These are phyloP conservation scores for Zygosaccharomyces siamensis DNA, from an alignment of 805 yeast species.

Conservation along the genomic window DNA sequence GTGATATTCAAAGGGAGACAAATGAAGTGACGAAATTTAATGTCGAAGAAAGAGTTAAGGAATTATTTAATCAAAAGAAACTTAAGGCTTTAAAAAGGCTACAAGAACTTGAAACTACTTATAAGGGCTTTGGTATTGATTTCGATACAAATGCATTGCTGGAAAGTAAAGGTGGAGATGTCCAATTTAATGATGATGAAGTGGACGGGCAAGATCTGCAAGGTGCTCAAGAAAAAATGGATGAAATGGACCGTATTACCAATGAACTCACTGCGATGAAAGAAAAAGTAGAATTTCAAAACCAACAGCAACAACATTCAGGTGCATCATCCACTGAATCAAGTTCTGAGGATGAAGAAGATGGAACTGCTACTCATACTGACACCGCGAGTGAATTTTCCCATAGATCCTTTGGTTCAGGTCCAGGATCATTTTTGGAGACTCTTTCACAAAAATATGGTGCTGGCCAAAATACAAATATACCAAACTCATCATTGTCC, in stretches of 20 bases:
- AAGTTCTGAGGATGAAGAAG: constrained; percentile 10
- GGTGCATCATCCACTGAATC: constrained; percentile 11
- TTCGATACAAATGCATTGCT: constrained; percentile 31
- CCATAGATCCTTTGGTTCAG: constrained; percentile 10
- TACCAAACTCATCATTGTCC: constrained; percentile 3
- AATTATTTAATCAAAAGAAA: constrained; percentile 56
- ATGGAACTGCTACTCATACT: constrained; percentile 5
- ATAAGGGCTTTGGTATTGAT: constrained; percentile 60
- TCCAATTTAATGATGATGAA: not conserved
- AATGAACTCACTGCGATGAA: constrained; percentile 20
- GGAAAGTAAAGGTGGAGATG: not conserved
- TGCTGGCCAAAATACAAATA: constrained; percentile 21
- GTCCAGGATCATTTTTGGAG: constrained; percentile 30
- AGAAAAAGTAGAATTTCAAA: constrained; percentile 6
- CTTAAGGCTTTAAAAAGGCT: constrained; percentile 66
- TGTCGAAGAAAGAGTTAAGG: constrained; percentile 45
- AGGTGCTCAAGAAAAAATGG: constrained; percentile 18
- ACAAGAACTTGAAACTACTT: constrained; percentile 60
- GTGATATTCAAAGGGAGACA: constrained; percentile 64
- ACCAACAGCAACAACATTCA: constrained; percentile 2
- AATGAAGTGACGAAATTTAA: constrained; percentile 71
- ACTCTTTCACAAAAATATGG: constrained; percentile 34
- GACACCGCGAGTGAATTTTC: constrained; percentile 10
- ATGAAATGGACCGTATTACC: constrained; percentile 25
- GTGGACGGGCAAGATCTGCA: constrained; percentile 22